Conservation (phyloP, 345 rosid genomes). For the Iberis pinnata region DNA sequence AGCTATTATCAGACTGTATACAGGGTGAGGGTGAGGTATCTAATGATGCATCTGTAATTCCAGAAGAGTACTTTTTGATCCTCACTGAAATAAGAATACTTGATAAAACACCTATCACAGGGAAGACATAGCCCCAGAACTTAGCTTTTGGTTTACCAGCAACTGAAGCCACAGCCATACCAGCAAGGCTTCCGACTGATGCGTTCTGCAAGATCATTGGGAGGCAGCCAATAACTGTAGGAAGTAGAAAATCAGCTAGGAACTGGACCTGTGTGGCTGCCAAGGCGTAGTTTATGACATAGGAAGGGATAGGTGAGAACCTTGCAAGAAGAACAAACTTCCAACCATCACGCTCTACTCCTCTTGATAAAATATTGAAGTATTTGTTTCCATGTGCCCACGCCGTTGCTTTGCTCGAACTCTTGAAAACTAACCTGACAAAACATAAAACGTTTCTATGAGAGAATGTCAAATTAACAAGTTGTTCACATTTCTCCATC, state of each 20-base stretch:
- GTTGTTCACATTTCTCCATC: not conserved
- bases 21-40: slow-evolving; percentile 13
- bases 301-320: slow-evolving; percentile 90
- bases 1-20: slow-evolving; percentile 27
- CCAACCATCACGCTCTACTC: slow-evolving; percentile 94
- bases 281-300: slow-evolving; percentile 76
- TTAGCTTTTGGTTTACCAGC: slow-evolving; percentile 53
- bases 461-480: not conserved
- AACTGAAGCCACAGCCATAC: slow-evolving; percentile 78
- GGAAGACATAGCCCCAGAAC: slow-evolving; percentile 66
- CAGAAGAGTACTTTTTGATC: slow-evolving; percentile 63
- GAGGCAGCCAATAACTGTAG: slow-evolving; percentile 69
- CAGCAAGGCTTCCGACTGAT: slow-evolving; percentile 91
- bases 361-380: slow-evolving; percentile 63
- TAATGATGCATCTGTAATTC: slow-evolving; percentile 30
- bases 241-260: slow-evolving; percentile 74
- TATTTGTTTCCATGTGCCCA: slow-evolving; percentile 70
- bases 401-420: slow-evolving; percentile 55
- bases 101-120: slow-evolving; percentile 62
- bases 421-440: slow-evolving; percentile 68
- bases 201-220: slow-evolving; percentile 97
- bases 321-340: slow-evolving; percentile 89
- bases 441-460: slow-evolving; percentile 1
- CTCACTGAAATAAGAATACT: slow-evolving; percentile 72
- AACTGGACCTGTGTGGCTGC: slow-evolving; percentile 82